phyloP scores from a whole-genome alignment of 371 early-diverging fungal genomes.

The Haplosporangium sp. region DNA sequence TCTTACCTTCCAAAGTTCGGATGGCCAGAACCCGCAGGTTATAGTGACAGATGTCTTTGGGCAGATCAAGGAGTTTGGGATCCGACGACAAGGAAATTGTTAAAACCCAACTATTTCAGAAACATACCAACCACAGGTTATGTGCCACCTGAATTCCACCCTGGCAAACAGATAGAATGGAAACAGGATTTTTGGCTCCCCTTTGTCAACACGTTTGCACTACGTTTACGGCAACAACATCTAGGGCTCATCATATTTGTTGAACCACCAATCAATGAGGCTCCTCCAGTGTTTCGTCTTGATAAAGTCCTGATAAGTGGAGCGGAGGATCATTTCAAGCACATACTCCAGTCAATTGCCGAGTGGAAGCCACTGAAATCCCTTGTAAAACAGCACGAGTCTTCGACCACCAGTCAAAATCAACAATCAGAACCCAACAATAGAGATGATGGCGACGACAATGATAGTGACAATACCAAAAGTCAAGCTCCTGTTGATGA shows the following conservation, averaged over 20 bases:
- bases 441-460: background rate
- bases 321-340: conserved; percentile 34
- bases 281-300: conserved; percentile 37
- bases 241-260: conserved; percentile 70
- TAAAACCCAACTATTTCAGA: conserved; percentile 68
- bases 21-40: conserved; percentile 47
- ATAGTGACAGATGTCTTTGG: conserved; percentile 74
- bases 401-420: conserved; percentile 7
- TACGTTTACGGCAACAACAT: conserved; percentile 70
- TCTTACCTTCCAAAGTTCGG: conserved; percentile 64
- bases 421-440: background rate
- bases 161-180: conserved; percentile 68
- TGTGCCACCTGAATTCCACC: conserved; percentile 30
- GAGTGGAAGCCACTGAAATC: conserved; percentile 16
- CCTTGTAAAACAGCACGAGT: conserved; percentile 16
- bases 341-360: conserved; percentile 29
- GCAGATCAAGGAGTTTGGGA: conserved; percentile 83
- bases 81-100: conserved; percentile 31
- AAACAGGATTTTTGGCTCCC: conserved; percentile 79
- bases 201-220: conserved; percentile 71
- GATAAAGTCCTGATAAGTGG: conserved; percentile 36
- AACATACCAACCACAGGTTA: conserved; percentile 60
- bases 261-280: conserved; percentile 83
- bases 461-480: background rate
- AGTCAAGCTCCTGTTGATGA: background rate